Base-by-base conservation (phyloP, 352 stramenopile genomes). In the Phytophthora macrochlamydospora region DNA sequence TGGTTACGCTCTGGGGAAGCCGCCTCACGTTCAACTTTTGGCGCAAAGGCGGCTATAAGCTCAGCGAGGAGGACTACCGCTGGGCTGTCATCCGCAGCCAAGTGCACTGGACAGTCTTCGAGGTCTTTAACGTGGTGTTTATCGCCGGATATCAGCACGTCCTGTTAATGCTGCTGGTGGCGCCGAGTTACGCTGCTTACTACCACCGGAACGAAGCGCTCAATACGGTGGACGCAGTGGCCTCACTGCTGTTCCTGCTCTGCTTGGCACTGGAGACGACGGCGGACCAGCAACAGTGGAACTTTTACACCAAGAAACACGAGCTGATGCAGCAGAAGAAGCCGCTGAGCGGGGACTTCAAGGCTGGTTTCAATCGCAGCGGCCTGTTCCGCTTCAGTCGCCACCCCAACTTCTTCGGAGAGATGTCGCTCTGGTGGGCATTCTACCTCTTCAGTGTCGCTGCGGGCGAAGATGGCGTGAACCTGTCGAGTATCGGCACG, bases 381-480 rank as follows among this genome's bases (percentile, higher is more conserved):
- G 92, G 93, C 14, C 73, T 98, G 3, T 98, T 97, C 72, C 73
- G 82, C 24, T 96, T 97, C 70, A 93, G 93, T 43, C 90, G 93
- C 43, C 96, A 98, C 71, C 92, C 94, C n/a, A 98, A 98, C 59
- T 98, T 98, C 75, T 95, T 96, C 38, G 86, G 77, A 7, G 94
- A 98, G 65, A 92, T 97, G 67, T 73, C 60, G 11, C 71, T 97
- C 46, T 98, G 94, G 94, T 96, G 94, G 62, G 82, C 80, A 3
- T 97, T 94, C 67, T 98, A 97, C 65, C 61, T 96, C 6, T 98
- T 98, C 69, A 90, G 85, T 37, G 68, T 97, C n/a, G 73, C 85
- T 48, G 71, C 85, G 4, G 79, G 72, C 2, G 73, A 79, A 13
- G 62, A 65, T 4, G 43, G 53, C 33, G 57, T 83, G 48, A 98